Evolutionary conservation across 2,329 filamentous ascomycete species (phyloP), one percentile per base, ranked within the genome.

Genomic region (Cryphonectria carpinicola): DNA sequence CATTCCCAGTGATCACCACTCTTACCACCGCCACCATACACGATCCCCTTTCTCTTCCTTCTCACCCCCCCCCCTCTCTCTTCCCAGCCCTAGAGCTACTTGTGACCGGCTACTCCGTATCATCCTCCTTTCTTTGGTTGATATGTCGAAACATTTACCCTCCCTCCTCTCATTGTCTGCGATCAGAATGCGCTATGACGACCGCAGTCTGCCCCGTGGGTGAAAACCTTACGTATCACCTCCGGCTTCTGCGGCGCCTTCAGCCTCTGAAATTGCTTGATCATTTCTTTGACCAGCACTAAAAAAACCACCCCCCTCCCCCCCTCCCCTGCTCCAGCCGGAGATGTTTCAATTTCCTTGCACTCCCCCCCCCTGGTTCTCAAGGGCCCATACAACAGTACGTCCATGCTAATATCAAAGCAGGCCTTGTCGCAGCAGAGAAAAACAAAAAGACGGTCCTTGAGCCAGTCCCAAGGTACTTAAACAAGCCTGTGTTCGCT

Each of bases 291-390:
- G 46, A 63, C 58, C 58, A 46, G 22, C 43, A 39, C 58, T 62
- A 32, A 35, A 64, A 13, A 28, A 19, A 10, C 62, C 62, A 61
- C 66, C 63, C 58, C 46, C 71, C 63, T 56, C 32, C 28, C 13
- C 62, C 64, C 66, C 63, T 63, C 46, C 71, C 66, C 62, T 71
- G 70, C 70, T 60, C 67, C 58, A 46, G 67, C 60, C 60, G 65
- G 62, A 66, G 66, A 71, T 72, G 71, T 72, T 69, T 72, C 71
- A 72, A 63, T 66, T 63, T 63, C 69, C 71, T 71, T 71, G 61
- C 65, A 65, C 68, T 17, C 28, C 61, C 60, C 39, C 60, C 39
- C 25, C 25, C 41, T 60, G 37, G 54, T 58, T 63, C 49, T 52
- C 35, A 32, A 56, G 64, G 71, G 46, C 52, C 56, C 56, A 61